phyloP scores from a whole-genome alignment of 306 rosid species.

The Pyrus communis region DNA sequence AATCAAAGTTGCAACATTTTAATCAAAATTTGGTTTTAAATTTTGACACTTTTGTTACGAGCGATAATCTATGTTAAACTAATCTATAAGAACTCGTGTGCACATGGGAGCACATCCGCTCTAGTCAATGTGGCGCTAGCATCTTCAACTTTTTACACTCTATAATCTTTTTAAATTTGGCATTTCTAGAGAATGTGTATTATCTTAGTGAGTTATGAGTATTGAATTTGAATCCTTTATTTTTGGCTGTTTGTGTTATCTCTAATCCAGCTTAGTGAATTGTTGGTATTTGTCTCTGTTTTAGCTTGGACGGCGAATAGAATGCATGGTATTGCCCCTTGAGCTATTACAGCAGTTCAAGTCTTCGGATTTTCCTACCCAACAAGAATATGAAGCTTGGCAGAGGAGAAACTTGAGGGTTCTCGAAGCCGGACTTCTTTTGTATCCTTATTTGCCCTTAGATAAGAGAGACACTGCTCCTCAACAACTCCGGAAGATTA shows the following conservation, averaged over 20 bases:
- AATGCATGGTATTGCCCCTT: slow-evolving; percentile 77
- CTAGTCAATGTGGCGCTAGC: background rate
- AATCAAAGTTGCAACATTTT: background rate
- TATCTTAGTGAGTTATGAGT: background rate
- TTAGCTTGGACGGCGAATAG: slow-evolving; percentile 88
- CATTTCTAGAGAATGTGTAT: background rate
- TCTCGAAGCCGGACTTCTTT: slow-evolving; percentile 72
- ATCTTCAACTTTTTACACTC: background rate
- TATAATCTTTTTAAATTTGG: background rate
- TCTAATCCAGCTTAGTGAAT: slow-evolving; percentile 15
- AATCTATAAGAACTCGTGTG: background rate
- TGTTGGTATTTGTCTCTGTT: slow-evolving; percentile 25
- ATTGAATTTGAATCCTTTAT: background rate
- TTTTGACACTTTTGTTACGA: background rate
- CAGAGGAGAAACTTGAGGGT: slow-evolving; percentile 73
- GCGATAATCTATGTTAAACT: background rate
- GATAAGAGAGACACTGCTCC: slow-evolving; percentile 55
- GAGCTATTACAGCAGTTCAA: slow-evolving; percentile 81
- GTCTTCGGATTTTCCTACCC: slow-evolving; percentile 60
- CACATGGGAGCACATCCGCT: background rate
- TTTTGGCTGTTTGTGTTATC: background rate
- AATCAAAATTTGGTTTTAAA: background rate
- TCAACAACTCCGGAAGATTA: slow-evolving; percentile 47
- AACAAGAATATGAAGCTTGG: slow-evolving; percentile 73
- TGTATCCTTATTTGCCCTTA: slow-evolving; percentile 59